These are phyloP conservation scores for Conticribra guillardii DNA, from an alignment of 108 stramenopile species.

Conservation along the genomic window DNA sequence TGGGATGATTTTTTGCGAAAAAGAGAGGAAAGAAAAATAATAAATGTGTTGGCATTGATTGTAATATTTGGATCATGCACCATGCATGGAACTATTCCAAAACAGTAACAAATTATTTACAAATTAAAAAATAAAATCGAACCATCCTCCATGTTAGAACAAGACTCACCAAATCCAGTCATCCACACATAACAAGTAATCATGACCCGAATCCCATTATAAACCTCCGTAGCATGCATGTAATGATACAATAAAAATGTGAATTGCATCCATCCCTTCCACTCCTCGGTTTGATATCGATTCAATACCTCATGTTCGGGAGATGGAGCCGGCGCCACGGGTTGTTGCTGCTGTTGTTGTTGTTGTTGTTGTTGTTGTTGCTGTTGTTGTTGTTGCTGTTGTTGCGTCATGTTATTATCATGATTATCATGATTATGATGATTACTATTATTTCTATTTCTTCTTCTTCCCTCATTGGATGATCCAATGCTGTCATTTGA, in stretches of 20 bases:
- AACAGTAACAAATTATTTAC: too few relatives aligned
- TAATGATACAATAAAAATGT: conserved; percentile 98
- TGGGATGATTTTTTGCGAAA: too few relatives aligned
- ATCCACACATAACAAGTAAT: conserved; percentile 99
- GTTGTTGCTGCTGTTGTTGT: background rate
- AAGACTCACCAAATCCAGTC: conserved; percentile 91
- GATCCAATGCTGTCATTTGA: conserved; percentile 32
- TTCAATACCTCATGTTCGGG: conserved; percentile 85
- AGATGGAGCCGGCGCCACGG: conserved; percentile 48
- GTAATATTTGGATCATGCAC: too few relatives aligned
- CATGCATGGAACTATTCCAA: too few relatives aligned
- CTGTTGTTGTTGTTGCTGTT: background rate
- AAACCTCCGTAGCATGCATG: conserved; percentile 93
- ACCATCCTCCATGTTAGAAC: too few relatives aligned
- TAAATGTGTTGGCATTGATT: too few relatives aligned
- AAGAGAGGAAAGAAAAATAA: too few relatives aligned
- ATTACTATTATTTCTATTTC: background rate
- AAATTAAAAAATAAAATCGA: background rate
- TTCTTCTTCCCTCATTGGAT: conserved; percentile 2
- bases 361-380: background rate
- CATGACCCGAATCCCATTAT: conserved; percentile 96
- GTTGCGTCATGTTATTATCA: background rate
- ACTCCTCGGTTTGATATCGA: conserved; percentile 98
- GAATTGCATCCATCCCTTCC: conserved; percentile 99
- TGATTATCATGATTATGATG: background rate